phyloP scores from a whole-genome alignment of 805 yeast species.

The Suhomyces canberraensis region DNA sequence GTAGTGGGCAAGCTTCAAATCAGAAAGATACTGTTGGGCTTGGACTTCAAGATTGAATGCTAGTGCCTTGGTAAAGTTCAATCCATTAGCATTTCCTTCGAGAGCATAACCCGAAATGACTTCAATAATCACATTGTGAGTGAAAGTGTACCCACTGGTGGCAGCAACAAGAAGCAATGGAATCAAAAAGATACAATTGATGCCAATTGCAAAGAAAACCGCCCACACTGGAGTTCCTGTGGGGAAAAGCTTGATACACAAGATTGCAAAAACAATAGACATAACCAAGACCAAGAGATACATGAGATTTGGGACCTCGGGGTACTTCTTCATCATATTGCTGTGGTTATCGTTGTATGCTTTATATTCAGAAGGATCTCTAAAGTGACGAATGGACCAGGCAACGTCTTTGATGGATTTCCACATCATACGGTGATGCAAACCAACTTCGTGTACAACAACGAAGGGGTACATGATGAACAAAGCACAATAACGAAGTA shows the following conservation, averaged over 20 bases:
- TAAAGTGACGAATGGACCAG: slow-evolving; percentile 15
- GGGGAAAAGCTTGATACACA: slow-evolving; percentile 29
- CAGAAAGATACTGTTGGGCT: slow-evolving; percentile 51
- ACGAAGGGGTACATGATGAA: slow-evolving; percentile 25
- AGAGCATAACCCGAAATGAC: slow-evolving; percentile 36
- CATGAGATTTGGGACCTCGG: slow-evolving; percentile 35
- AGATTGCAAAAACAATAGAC: slow-evolving; percentile 30
- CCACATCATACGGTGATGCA: slow-evolving; percentile 14
- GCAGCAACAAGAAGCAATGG: slow-evolving; percentile 28
- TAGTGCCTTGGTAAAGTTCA: slow-evolving; percentile 52
- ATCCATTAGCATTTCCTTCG: slow-evolving; percentile 35
- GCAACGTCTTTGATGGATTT: slow-evolving; percentile 12
- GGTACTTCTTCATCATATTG: slow-evolving; percentile 30
- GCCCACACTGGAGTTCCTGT: slow-evolving; percentile 37
- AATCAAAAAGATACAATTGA: slow-evolving; percentile 31
- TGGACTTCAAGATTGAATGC: slow-evolving; percentile 58
- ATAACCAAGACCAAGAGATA: slow-evolving; percentile 24
- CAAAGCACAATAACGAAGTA: slow-evolving; percentile 21
- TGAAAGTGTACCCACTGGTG: slow-evolving; percentile 30
- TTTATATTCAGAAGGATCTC: slow-evolving; percentile 21
- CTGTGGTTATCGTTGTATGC: slow-evolving; percentile 33
- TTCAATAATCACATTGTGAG: slow-evolving; percentile 36
- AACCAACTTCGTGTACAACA: slow-evolving; percentile 16
- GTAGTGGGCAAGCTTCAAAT: slow-evolving; percentile 64
- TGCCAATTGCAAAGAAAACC: slow-evolving; percentile 31